These are phyloP conservation scores for Musa beccarii DNA, from an alignment of 176 grass and related monocot species.

Conservation along the genomic window DNA sequence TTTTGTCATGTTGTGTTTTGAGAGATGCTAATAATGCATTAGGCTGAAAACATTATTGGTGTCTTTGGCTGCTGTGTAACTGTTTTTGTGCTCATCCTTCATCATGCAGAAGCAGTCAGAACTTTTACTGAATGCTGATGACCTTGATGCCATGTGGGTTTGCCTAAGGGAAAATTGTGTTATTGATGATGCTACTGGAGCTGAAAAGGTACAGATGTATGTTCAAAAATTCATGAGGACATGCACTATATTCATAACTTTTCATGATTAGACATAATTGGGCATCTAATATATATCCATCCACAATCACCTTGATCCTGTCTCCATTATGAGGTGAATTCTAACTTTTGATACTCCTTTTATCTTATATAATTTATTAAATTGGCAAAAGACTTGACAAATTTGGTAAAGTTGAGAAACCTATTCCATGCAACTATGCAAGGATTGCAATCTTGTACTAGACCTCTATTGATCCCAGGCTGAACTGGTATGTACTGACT, in stretches of 20 bases:
- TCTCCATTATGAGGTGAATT: too few relatives aligned
- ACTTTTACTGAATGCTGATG: conserved; percentile 90
- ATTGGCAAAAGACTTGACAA: too few relatives aligned
- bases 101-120: conserved; percentile 92
- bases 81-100: conserved; percentile 4
- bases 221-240: background rate
- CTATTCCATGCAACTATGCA: too few relatives aligned
- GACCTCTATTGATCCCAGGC: too few relatives aligned
- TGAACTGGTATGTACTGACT: too few relatives aligned
- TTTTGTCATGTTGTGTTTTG: background rate
- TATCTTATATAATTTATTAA: too few relatives aligned
- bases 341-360: too few relatives aligned
- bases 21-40: background rate
- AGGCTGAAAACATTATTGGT: background rate
- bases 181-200: conserved; percentile 87
- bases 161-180: conserved; percentile 98
- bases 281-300: too few relatives aligned
- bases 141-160: conserved; percentile 99
- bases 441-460: too few relatives aligned
- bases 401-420: too few relatives aligned
- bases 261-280: too few relatives aligned
- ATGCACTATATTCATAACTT: background rate
- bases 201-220: conserved; percentile 61
- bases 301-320: too few relatives aligned
- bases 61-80: background rate